Percentiles rank a stretch among this genome's conserved stretches.
phyloP scores from a whole-genome alignment of 257 asterid species.

The Nicotiana benthamiana region DNA sequence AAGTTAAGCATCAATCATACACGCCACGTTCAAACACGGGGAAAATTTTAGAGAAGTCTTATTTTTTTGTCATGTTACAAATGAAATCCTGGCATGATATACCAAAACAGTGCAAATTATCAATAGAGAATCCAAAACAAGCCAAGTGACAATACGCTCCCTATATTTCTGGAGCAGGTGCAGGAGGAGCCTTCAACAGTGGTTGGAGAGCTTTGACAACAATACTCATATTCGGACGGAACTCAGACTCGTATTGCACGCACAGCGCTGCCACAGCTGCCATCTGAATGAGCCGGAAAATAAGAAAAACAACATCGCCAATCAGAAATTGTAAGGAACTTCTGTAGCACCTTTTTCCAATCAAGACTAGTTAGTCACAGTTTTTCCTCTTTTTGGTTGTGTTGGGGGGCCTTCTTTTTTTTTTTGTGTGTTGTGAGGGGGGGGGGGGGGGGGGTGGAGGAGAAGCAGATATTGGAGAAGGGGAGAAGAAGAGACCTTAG shows the following conservation, averaged over 20 bases:
- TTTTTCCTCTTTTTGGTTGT: too few species aligned
- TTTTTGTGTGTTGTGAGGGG: too few species aligned
- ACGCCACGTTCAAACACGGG: not conserved
- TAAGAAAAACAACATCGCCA: not conserved
- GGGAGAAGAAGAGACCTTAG: conserved; percentile 9
- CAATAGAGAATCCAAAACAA: conserved; percentile 3
- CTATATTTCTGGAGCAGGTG: conserved; percentile 17
- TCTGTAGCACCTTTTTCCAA: not conserved
- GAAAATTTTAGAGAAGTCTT: not conserved
- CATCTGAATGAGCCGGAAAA: conserved; percentile 12
- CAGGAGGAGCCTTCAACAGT: conserved; percentile 18
- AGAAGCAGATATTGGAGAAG: not conserved
- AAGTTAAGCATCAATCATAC: conserved; percentile 5
- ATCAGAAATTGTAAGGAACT: not conserved
- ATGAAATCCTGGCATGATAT: conserved; percentile 1
- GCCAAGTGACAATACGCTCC: not conserved
- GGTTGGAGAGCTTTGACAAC: conserved; percentile 38
- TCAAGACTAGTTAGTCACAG: too few species aligned
- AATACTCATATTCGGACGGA: conserved; percentile 36
- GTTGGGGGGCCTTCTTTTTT: too few species aligned
- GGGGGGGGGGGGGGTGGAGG: not conserved
- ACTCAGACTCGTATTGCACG: conserved; percentile 34
- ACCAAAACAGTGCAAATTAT: conserved; percentile 3
- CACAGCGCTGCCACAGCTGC: conserved; percentile 40
- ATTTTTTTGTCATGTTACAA: not conserved